Evolutionary conservation across 2,329 filamentous ascomycete genomes (phyloP), one percentile per base, ranked within the genome.

Genomic region (Fusarium pseudoanthophilum): DNA sequence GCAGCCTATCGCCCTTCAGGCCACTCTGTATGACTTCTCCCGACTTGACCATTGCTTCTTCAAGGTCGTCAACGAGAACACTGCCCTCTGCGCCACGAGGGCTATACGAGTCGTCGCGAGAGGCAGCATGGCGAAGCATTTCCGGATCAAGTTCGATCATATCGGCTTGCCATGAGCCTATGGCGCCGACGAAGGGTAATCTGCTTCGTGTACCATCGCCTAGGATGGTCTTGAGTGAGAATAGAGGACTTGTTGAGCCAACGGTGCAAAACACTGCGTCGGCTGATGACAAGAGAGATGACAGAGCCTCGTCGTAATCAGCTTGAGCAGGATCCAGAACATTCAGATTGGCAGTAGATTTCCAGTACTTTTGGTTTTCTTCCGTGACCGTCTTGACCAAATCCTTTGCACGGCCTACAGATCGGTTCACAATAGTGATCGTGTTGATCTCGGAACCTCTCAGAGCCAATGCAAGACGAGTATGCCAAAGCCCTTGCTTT

Each of bases 401-500:
- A 1, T 55, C 24, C n/a, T 30, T 45, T 1, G 72, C 65, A 1
- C 73, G 46, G 3, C 30, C 45, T 1, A 60, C 36, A 0, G 79
- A 78, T 0, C 79, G 73, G n/a, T 82, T 82, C 2, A 82, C 78
- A 1, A 82, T 45, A 1, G 75, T 81, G 14, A 83, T 69, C 5
- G 30, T 62, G 2, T 62, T 61, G 7, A 83, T 75, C 20, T 79
- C 76, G 1, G 57, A 42, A 0, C 78, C 78, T 7, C 79, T 68
- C 0, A 92, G 84, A 5, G 91, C 83, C 5, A 93, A 80, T 0
- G 91, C 89, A 11, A 93, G 85, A 2, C 90, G 87, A 14, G 92
- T 87, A 76, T 93, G 92, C 92, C 92, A 94, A 77, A 92, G 89
- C 2, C 92, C 92, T 80, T 93, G 91, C 72, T 88, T 90, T 36